Conservation (phyloP, 2,329 filamentous ascomycete genomes). For the Blastomyces gilchristii region DNA sequence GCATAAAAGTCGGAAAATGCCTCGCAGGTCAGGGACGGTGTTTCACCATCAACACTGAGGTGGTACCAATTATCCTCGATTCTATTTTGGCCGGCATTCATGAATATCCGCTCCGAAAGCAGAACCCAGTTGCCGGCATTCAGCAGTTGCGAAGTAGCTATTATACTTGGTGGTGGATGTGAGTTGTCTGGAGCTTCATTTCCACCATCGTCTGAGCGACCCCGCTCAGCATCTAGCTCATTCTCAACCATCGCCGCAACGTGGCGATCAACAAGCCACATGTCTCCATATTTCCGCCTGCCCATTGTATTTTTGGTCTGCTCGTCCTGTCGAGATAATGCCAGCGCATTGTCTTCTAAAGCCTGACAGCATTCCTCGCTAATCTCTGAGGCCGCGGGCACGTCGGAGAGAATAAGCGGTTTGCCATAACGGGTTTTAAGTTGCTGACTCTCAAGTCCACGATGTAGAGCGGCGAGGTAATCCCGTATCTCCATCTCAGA, state of each 20-base stretch:
- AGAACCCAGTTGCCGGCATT: slow-evolving; percentile 50
- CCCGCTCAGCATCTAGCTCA: slow-evolving; percentile 9
- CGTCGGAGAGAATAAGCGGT: slow-evolving; percentile 42
- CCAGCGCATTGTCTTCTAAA: slow-evolving; percentile 60
- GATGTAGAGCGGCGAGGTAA: slow-evolving; percentile 55
- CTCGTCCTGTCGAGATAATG: slow-evolving; percentile 55
- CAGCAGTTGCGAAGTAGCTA: slow-evolving; percentile 49
- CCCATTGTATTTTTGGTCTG: slow-evolving; percentile 52
- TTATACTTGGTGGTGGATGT: slow-evolving; percentile 19
- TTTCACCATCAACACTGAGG: slow-evolving; percentile 42
- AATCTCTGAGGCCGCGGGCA: slow-evolving; percentile 65
- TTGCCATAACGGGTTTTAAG: slow-evolving; percentile 25
- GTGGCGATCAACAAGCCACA: slow-evolving; percentile 53
- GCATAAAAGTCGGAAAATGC: slow-evolving; percentile 67
- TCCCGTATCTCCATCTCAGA: slow-evolving; percentile 61
- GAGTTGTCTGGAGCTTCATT: neutral
- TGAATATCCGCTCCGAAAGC: slow-evolving; percentile 59
- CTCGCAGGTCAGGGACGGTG: slow-evolving; percentile 62
- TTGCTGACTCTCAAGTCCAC: slow-evolving; percentile 37
- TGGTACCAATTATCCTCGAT: slow-evolving; percentile 58
- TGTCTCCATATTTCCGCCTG: slow-evolving; percentile 48
- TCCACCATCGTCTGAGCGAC: neutral
- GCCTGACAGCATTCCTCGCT: slow-evolving; percentile 53
- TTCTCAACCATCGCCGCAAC: slow-evolving; percentile 26
- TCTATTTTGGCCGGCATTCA: slow-evolving; percentile 53